These are phyloP conservation scores for grape (Vitis vinifera) DNA, from an alignment of 164 flowering plant genomes.

Conservation along the genomic window DNA sequence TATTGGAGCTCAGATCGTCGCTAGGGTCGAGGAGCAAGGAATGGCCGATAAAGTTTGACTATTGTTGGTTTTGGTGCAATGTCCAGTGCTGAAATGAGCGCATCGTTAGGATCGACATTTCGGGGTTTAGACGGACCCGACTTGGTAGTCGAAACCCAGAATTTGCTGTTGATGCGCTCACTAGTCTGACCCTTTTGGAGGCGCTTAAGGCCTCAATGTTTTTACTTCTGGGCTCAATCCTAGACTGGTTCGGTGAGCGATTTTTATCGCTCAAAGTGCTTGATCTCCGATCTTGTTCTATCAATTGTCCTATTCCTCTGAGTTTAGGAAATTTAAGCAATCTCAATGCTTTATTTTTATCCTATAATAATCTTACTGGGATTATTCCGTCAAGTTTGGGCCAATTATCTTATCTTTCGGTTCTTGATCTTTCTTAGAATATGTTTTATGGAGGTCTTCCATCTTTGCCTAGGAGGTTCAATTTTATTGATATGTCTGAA, in stretches of 20 bases:
- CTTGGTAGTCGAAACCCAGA: constrained; percentile 45
- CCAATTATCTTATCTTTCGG: constrained; percentile 38
- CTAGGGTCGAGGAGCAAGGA: constrained; percentile 72
- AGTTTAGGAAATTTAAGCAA: constrained; percentile 50
- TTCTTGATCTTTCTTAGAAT: constrained; percentile 55
- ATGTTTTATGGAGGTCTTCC: constrained; percentile 39
- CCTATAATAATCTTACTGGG: constrained; percentile 49
- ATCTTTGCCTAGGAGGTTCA: constrained; percentile 22
- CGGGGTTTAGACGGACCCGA: constrained; percentile 59
- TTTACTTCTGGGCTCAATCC: too few species aligned
- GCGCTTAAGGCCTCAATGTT: too few species aligned
- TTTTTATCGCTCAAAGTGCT: too few species aligned
- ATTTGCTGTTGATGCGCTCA: constrained; percentile 38
- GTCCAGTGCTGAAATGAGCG: constrained; percentile 44
- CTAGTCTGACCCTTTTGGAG: too few species aligned
- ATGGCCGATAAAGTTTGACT: constrained; percentile 80
- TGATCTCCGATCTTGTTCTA: constrained; percentile 33
- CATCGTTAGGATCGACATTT: constrained; percentile 52
- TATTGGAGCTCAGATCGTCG: constrained; percentile 69
- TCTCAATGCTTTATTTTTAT: constrained; percentile 35
- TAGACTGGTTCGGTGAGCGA: too few species aligned
- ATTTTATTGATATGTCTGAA: constrained; percentile 29
- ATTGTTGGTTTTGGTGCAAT: constrained; percentile 51
- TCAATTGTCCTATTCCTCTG: constrained; percentile 41
- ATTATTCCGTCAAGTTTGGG: constrained; percentile 50